A percentile compares a stretch with the other conserved stretches of the same genome.
Conservation (phyloP, 208 protist species). For the Leishmania aethiopica region DNA sequence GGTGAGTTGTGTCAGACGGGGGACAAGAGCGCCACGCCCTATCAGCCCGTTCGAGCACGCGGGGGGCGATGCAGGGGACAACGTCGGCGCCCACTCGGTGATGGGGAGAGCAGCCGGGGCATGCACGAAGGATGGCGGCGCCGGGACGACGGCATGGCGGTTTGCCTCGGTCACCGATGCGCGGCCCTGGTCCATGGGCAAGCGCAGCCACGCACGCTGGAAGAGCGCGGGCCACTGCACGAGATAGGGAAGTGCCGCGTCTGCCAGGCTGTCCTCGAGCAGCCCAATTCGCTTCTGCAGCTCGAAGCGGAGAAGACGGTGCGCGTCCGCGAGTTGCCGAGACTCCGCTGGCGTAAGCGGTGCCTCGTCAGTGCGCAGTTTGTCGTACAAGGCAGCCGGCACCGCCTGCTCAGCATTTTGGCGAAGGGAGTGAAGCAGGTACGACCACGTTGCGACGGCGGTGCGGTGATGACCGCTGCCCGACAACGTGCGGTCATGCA, state of each 20-base stretch:
- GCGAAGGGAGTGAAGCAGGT: conserved; percentile 58
- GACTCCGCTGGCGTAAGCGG: conserved; percentile 29
- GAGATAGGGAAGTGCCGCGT: conserved; percentile 61
- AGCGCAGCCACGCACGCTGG: conserved; percentile 57
- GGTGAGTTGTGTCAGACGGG: conserved; percentile 22
- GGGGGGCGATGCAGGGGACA: neutral
- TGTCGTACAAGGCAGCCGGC: conserved; percentile 28
- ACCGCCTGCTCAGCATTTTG: conserved; percentile 40
- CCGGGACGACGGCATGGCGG: neutral
- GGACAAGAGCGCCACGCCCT: neutral
- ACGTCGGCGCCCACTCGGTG: neutral
- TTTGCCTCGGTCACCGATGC: neutral
- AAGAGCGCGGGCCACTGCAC: conserved; percentile 63
- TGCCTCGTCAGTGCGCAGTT: conserved; percentile 22
- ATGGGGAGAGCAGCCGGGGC: neutral
- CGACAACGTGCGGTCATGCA: conserved; percentile 20
- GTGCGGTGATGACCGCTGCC: conserved; percentile 31
- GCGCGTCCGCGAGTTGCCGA: conserved; percentile 34
- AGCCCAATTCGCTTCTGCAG: conserved; percentile 71
- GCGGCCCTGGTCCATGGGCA: conserved; percentile 23
- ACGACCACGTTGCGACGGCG: conserved; percentile 60
- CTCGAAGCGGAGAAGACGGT: conserved; percentile 72
- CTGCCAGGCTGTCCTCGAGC: conserved; percentile 74
- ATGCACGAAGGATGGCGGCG: neutral
- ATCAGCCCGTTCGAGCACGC: neutral